Conservation (phyloP, 2,329 filamentous ascomycete genomes). For the Calonectria montana region DNA sequence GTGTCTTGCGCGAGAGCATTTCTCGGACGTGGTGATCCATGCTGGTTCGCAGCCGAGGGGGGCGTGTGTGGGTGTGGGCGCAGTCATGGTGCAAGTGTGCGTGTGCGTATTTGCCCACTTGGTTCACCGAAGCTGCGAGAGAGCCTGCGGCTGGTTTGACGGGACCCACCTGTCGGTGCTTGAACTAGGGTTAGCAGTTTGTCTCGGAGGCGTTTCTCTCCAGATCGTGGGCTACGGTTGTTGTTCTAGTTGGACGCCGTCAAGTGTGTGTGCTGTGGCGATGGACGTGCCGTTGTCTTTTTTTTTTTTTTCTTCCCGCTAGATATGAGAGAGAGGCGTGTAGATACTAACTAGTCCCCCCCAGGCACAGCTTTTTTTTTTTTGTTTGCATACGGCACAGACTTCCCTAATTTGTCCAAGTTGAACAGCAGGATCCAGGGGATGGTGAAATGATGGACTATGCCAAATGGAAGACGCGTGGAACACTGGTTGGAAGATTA, state of each 20-base stretch:
- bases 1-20: not conserved
- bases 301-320: not conserved
- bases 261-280: not conserved
- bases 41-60: not conserved
- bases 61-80: not conserved
- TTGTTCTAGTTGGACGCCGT: not conserved
- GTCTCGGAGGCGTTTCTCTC: constrained; percentile 2
- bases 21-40: not conserved
- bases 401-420: constrained; percentile 1
- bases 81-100: not conserved
- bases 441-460: not conserved
- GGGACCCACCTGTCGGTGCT: constrained; percentile 15
- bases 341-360: not conserved
- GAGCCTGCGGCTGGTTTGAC: not conserved
- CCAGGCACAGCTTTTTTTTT: too few species aligned
- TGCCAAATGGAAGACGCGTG: not conserved
- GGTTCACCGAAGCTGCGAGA: constrained; percentile 9
- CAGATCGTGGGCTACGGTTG: not conserved
- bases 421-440: not conserved
- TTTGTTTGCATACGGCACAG: not conserved
- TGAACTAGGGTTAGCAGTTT: constrained; percentile 8
- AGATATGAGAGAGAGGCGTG: not conserved
- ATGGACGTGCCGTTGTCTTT: not conserved
- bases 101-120: constrained; percentile 17
- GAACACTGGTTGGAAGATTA: constrained; percentile 2